These are phyloP conservation scores for Trematosphaeria pertusa DNA, from an alignment of 2,329 filamentous ascomycete genomes.

Conservation along the genomic window DNA sequence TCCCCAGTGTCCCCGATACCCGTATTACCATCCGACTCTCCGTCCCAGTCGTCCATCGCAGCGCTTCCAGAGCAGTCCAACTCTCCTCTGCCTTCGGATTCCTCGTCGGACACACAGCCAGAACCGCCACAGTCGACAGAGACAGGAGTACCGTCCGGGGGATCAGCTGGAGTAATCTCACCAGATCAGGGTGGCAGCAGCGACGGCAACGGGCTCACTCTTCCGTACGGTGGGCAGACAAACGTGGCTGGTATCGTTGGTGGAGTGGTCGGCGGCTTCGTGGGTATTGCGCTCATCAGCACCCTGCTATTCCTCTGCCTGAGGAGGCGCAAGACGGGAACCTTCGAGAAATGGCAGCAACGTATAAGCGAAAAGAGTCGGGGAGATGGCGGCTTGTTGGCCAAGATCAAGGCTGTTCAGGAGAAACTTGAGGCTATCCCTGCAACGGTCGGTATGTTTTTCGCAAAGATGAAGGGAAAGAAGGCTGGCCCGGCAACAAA, in stretches of 20 bases:
- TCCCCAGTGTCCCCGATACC: slow-evolving; percentile 18
- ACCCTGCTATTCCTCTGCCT: slow-evolving; percentile 43
- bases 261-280: slow-evolving; percentile 43
- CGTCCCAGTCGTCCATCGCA: slow-evolving; percentile 18
- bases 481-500: slow-evolving; percentile 35
- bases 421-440: slow-evolving; percentile 31
- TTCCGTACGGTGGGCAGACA: slow-evolving; percentile 20
- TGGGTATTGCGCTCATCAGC: slow-evolving; percentile 39
- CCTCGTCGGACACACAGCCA: slow-evolving; percentile 10
- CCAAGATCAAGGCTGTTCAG: slow-evolving; percentile 13
- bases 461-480: slow-evolving; percentile 38
- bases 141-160: slow-evolving; percentile 25
- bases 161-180: slow-evolving; percentile 37
- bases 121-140: slow-evolving; percentile 23
- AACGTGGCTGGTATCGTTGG: slow-evolving; percentile 44
- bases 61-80: slow-evolving; percentile 20
- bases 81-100: slow-evolving; percentile 13
- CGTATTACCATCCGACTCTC: slow-evolving; percentile 18
- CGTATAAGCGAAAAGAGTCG: slow-evolving; percentile 26
- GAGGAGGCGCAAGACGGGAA: slow-evolving; percentile 37
- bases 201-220: slow-evolving; percentile 25
- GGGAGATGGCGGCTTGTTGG: slow-evolving; percentile 15
- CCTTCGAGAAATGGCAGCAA: slow-evolving; percentile 20
- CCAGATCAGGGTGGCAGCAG: slow-evolving; percentile 28
- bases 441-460: slow-evolving; percentile 25